phyloP scores from a whole-genome alignment of 306 rosid genomes.

The Coriaria nepalensis region DNA sequence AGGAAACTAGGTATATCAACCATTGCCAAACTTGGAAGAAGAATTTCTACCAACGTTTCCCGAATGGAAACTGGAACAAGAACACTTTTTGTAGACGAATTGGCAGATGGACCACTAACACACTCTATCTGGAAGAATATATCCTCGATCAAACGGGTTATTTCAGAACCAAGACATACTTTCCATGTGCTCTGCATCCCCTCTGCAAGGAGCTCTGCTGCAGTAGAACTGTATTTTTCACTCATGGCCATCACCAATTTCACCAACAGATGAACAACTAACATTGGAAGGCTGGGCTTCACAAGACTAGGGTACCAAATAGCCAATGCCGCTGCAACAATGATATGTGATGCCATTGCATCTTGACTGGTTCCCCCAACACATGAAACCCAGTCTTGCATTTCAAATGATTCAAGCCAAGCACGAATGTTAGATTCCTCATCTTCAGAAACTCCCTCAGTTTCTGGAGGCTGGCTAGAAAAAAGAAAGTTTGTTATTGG shows the following conservation, averaged over 20 bases:
- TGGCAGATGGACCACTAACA: constrained; percentile 55
- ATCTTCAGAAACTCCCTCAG: constrained; percentile 22
- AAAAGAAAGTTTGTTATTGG: constrained; percentile 10
- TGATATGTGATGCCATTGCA: constrained; percentile 87
- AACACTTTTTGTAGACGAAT: constrained; percentile 26
- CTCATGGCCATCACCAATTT: constrained; percentile 90
- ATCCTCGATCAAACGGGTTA: constrained; percentile 70
- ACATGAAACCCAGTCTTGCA: constrained; percentile 98
- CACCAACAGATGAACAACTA: constrained; percentile 74
- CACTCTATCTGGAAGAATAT: constrained; percentile 85
- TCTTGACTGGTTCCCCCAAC: constrained; percentile 97
- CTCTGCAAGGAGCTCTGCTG: constrained; percentile 97
- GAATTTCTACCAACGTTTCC: constrained; percentile 66
- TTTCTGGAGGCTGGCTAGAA: constrained; percentile 16
- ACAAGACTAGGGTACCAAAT: constrained; percentile 97
- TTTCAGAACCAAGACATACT: constrained; percentile 57
- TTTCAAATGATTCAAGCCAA: constrained; percentile 89
- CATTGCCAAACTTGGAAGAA: constrained; percentile 94
- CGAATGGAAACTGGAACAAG: constrained; percentile 50
- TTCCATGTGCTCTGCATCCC: constrained; percentile 96
- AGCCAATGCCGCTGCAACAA: constrained; percentile 93
- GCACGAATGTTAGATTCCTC: constrained; percentile 51
- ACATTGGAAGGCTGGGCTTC: constrained; percentile 47
- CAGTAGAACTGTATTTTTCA: constrained; percentile 87
- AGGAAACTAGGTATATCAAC: constrained; percentile 72